These are phyloP conservation scores for Calocybe gangraenosa DNA, from an alignment of 768 basidiomycete species.

Conservation along the genomic window DNA sequence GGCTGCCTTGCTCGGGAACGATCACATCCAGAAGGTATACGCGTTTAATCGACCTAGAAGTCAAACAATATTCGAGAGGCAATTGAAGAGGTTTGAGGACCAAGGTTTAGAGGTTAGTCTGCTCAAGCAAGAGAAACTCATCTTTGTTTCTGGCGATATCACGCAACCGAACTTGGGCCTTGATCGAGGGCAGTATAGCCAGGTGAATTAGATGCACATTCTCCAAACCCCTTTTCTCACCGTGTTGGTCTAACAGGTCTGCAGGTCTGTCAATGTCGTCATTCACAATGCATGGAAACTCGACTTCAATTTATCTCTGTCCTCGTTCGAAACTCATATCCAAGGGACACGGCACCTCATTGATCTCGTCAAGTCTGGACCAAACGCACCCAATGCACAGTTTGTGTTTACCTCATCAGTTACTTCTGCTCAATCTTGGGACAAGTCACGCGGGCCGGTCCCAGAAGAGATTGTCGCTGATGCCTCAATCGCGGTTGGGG, in stretches of 20 bases:
- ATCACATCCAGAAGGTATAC: conserved; percentile 12
- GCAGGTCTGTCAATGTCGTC: conserved; percentile 26
- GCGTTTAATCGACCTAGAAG: conserved; percentile 16
- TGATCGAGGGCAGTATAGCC: conserved; percentile 11
- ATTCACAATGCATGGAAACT: conserved; percentile 40
- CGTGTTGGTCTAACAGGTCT: conserved; percentile 21
- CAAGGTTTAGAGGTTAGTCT: conserved; percentile 24
- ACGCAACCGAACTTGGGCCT: conserved; percentile 26
- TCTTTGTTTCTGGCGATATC: conserved; percentile 29
- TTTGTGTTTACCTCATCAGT: conserved; percentile 38
- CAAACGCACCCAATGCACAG: conserved; percentile 21
- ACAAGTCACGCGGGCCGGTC: conserved; percentile 22
- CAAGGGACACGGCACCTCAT: conserved; percentile 43
- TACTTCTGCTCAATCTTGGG: conserved; percentile 27
- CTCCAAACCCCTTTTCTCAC: not conserved
- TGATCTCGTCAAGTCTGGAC: conserved; percentile 28
- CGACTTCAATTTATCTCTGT: conserved; percentile 41
- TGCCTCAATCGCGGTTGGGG: conserved; percentile 27
- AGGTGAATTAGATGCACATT: conserved; percentile 15
- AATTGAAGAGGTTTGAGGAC: conserved; percentile 18
- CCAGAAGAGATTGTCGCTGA: conserved; percentile 31
- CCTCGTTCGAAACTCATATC: conserved; percentile 47
- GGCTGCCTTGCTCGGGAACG: conserved; percentile 11
- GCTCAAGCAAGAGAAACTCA: conserved; percentile 26
- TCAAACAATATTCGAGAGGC: conserved; percentile 14